Conservation (phyloP, 2,329 filamentous ascomycete genomes). For the Grosmannia serpens region DNA sequence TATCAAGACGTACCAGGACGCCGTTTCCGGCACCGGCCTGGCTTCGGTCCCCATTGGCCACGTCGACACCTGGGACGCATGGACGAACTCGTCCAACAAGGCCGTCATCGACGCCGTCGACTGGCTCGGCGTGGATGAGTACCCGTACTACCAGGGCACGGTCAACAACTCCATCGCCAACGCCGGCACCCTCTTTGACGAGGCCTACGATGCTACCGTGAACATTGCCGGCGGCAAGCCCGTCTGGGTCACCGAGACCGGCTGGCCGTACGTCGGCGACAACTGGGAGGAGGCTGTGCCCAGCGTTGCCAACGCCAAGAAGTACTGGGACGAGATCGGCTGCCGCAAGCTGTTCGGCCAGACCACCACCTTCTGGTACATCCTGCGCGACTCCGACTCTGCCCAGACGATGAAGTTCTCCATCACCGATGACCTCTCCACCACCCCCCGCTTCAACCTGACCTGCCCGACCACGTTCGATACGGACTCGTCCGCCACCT, state of each 20-base stretch:
- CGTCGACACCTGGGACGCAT: conserved; percentile 58
- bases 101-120: conserved; percentile 50
- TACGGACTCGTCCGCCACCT: conserved; percentile 5
- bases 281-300: conserved; percentile 43
- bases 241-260: conserved; percentile 14
- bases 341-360: conserved; percentile 47
- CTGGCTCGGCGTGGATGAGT: conserved; percentile 54
- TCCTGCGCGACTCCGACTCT: conserved; percentile 48
- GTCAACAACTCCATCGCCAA: conserved; percentile 45
- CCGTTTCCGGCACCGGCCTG: conserved; percentile 36
- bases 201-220: conserved; percentile 30
- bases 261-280: conserved; percentile 48
- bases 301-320: conserved; percentile 45
- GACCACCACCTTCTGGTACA: conserved; percentile 50
- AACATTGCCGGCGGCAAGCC: conserved; percentile 25
- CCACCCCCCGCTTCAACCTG: conserved; percentile 39
- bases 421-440: conserved; percentile 41
- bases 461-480: conserved; percentile 29
- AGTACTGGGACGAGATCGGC: conserved; percentile 51
- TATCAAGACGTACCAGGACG: conserved; percentile 51
- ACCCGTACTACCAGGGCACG: conserved; percentile 53
- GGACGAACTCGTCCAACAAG: conserved; percentile 47
- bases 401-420: conserved; percentile 47
- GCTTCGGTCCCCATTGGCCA: conserved; percentile 44
- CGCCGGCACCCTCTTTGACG: conserved; percentile 41